Percentiles rank a stretch among this genome's conserved stretches.
These are phyloP conservation scores for Platanthera zijinensis DNA, from an alignment of 106 monocot genomes.

Conservation along the genomic window DNA sequence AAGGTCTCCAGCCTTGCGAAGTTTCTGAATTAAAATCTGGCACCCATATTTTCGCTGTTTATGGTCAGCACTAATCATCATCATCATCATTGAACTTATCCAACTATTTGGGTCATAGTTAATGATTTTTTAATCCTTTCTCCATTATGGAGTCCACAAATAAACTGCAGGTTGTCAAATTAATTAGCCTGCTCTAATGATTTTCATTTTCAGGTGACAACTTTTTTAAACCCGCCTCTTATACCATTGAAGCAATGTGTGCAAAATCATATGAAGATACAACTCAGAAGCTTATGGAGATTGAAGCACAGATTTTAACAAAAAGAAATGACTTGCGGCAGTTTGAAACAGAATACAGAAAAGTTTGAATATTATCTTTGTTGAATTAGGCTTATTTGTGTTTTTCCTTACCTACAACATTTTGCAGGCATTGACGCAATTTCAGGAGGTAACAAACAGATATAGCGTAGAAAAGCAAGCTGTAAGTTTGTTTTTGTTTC, in stretches of 20 bases:
- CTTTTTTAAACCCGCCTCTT: conserved; percentile 84
- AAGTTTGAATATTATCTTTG: conserved; percentile 29
- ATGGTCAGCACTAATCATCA: conserved; percentile 48
- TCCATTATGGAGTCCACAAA: not conserved
- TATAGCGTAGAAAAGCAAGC: conserved; percentile 76
- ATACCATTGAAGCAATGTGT: conserved; percentile 81
- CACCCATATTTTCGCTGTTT: conserved; percentile 95
- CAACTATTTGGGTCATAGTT: conserved; percentile 69
- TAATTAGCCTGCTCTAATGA: not conserved
- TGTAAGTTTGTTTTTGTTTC: conserved; percentile 31
- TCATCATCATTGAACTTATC: not conserved
- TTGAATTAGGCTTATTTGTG: not conserved
- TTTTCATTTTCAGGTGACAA: conserved; percentile 64
- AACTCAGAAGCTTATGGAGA: conserved; percentile 70
- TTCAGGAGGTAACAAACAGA: conserved; percentile 84
- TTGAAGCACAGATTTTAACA: conserved; percentile 61
- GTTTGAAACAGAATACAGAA: conserved; percentile 90
- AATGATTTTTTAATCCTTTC: not conserved
- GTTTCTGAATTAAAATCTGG: conserved; percentile 84
- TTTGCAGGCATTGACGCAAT: conserved; percentile 72
- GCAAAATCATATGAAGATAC: conserved; percentile 64
- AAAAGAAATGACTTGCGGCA: conserved; percentile 85
- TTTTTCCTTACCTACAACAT: not conserved
- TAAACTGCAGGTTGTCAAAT: not conserved
- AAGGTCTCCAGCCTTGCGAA: conserved; percentile 96